Percentiles rank a stretch among this genome's conserved stretches.
Evolutionary conservation across 768 basidiomycete species (phyloP).

Genomic region (Hypholoma fasciculare): DNA sequence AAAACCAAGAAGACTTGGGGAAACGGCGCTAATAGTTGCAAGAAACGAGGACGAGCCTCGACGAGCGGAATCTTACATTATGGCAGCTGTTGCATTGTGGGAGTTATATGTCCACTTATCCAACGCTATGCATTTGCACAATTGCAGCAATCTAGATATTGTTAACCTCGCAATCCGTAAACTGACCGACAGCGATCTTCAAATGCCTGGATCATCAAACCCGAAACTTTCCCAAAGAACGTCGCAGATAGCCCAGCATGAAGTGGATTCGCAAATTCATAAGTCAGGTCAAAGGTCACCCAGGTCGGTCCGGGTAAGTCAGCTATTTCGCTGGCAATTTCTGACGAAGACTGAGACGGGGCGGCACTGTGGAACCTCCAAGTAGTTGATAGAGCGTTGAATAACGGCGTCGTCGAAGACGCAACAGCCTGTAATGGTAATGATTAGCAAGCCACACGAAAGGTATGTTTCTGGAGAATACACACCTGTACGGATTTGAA

Average conservation of each 20-base stretch:
- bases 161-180: slow-evolving; percentile 46
- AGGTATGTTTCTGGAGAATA: slow-evolving; percentile 3
- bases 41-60: too few relatives aligned
- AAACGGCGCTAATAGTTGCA: too few relatives aligned
- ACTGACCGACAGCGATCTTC: slow-evolving; percentile 78
- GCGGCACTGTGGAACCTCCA: slow-evolving; percentile 20
- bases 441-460: too few relatives aligned
- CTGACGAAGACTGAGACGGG: background rate
- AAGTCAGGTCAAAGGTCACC: slow-evolving; percentile 82
- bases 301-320: slow-evolving; percentile 57
- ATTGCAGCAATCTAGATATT: background rate
- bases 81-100: too few relatives aligned
- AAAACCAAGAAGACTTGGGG: too few relatives aligned
- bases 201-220: slow-evolving; percentile 90
- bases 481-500: slow-evolving; percentile 78
- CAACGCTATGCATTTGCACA: too few relatives aligned
- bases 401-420: slow-evolving; percentile 23
- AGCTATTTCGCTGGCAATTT: background rate
- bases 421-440: slow-evolving; percentile 17
- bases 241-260: slow-evolving; percentile 81
- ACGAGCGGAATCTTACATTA: too few relatives aligned
- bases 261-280: slow-evolving; percentile 84
- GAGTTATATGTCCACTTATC: too few relatives aligned
- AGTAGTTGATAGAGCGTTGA: slow-evolving; percentile 23
- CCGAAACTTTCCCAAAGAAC: slow-evolving; percentile 86